Conservation (phyloP, 768 basidiomycete genomes). For the Sarcodon sp. region DNA sequence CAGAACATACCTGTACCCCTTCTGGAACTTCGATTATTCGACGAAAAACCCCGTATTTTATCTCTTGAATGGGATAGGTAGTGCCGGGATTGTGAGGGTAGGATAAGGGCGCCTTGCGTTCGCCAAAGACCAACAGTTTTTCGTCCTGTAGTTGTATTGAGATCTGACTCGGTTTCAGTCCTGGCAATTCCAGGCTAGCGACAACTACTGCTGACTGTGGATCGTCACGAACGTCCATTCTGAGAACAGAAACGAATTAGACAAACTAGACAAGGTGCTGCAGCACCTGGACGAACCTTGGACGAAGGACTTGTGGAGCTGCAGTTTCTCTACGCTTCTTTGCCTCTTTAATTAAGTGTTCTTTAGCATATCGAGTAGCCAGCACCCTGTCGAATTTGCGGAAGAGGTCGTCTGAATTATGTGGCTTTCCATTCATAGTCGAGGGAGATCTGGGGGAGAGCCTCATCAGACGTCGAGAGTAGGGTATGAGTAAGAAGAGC, state of each 20-base stretch:
- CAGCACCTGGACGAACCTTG: neutral
- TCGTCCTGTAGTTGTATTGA: slow-evolving; percentile 19
- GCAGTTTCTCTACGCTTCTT: neutral
- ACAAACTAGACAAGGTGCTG: neutral
- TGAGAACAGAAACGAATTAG: slow-evolving; percentile 5
- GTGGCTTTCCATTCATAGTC: neutral
- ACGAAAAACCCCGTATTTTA: slow-evolving; percentile 26
- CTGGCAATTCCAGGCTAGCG: slow-evolving; percentile 26
- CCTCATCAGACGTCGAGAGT: no score
- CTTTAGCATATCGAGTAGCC: neutral
- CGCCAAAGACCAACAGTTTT: slow-evolving; percentile 21
- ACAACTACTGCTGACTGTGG: slow-evolving; percentile 17
- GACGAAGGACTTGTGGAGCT: neutral
- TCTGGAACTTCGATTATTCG: slow-evolving; percentile 22
- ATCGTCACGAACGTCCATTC: slow-evolving; percentile 27
- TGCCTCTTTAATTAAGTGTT: neutral
- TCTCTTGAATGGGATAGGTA: slow-evolving; percentile 20
- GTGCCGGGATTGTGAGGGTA: neutral
- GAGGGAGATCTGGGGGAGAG: no score
- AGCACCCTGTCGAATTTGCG: neutral
- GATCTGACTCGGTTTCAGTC: slow-evolving; percentile 22
- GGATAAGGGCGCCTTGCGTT: slow-evolving; percentile 13
- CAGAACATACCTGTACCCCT: slow-evolving; percentile 20
- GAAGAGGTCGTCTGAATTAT: neutral
- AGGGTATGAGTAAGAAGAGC: no score